Evolutionary conservation across 768 basidiomycete species (phyloP).

Genomic region (Agaricus bisporus): DNA sequence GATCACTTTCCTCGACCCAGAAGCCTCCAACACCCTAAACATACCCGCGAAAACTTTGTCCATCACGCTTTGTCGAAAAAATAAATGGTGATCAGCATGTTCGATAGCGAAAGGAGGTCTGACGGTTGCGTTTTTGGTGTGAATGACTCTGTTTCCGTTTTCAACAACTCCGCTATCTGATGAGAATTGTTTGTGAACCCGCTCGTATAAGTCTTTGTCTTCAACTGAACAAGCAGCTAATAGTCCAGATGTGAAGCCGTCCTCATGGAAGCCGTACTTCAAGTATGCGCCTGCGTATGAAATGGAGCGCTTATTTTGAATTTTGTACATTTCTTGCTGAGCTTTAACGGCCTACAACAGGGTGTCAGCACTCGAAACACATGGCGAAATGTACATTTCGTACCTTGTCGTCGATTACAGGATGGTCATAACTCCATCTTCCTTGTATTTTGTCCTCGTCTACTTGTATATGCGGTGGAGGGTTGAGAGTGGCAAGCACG

Average conservation of each 20-base stretch:
- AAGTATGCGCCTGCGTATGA: constrained; percentile 69
- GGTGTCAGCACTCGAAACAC: background rate
- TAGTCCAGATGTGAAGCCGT: constrained; percentile 54
- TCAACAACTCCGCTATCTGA: background rate
- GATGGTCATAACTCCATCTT: constrained; percentile 61
- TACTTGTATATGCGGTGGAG: constrained; percentile 52
- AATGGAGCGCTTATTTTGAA: constrained; percentile 59
- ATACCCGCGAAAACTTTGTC: constrained; percentile 19
- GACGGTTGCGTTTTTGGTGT: constrained; percentile 21
- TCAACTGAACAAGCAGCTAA: constrained; percentile 29
- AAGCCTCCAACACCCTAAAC: constrained; percentile 36
- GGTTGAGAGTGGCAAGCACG: constrained; percentile 68
- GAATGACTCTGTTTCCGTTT: constrained; percentile 8
- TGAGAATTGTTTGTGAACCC: background rate
- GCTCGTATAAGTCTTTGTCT: constrained; percentile 11
- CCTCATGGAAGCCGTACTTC: constrained; percentile 80
- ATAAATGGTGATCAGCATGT: constrained; percentile 28
- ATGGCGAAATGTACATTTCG: constrained; percentile 5
- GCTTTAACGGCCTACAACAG: constrained; percentile 43
- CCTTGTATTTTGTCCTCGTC: constrained; percentile 33
- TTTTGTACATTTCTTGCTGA: constrained; percentile 44
- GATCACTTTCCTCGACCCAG: constrained; percentile 23
- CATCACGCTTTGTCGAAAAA: constrained; percentile 15
- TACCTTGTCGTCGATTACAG: constrained; percentile 52
- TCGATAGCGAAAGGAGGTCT: constrained; percentile 37